Conservation (phyloP, 1,284 basidiomycete species). For the Ustilago lituana region DNA sequence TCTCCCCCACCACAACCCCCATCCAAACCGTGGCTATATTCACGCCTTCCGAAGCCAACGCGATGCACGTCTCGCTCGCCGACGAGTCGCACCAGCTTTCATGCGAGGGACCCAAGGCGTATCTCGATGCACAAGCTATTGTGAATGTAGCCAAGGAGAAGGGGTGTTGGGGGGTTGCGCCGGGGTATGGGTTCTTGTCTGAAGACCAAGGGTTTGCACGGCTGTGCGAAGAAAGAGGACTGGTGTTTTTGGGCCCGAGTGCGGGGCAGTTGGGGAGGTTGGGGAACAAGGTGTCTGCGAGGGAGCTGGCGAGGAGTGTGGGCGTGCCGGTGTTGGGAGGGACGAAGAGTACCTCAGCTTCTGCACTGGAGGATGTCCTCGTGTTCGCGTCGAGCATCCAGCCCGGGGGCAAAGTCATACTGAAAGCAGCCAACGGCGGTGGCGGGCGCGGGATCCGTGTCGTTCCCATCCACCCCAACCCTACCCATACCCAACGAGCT, state of each 20-base stretch:
- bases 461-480: conserved; percentile 3
- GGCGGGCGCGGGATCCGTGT: conserved; percentile 46
- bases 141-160: conserved; percentile 69
- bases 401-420: conserved; percentile 14
- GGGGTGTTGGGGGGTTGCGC: conserved; percentile 70
- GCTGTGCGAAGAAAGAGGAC: conserved; percentile 9
- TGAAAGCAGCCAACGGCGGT: conserved; percentile 50
- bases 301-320: conserved; percentile 14
- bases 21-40: conserved; percentile 32
- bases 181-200: conserved; percentile 36
- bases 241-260: conserved; percentile 32
- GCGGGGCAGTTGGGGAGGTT: conserved; percentile 13
- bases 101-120: conserved; percentile 47
- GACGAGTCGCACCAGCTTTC: conserved; percentile 51
- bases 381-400: conserved; percentile 10
- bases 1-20: conserved; percentile 3
- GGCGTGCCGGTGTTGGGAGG: conserved; percentile 24
- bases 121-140: conserved; percentile 67
- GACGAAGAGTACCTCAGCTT: not conserved
- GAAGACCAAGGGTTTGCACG: conserved; percentile 39
- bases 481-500: not conserved
- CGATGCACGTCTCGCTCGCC: conserved; percentile 30
- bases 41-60: conserved; percentile 31
- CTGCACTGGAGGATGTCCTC: conserved; percentile 18
- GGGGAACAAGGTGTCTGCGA: conserved; percentile 29